Base-by-base conservation (phyloP, 192 early-diverging fungal genomes). In the Haplosporangium gracile region DNA sequence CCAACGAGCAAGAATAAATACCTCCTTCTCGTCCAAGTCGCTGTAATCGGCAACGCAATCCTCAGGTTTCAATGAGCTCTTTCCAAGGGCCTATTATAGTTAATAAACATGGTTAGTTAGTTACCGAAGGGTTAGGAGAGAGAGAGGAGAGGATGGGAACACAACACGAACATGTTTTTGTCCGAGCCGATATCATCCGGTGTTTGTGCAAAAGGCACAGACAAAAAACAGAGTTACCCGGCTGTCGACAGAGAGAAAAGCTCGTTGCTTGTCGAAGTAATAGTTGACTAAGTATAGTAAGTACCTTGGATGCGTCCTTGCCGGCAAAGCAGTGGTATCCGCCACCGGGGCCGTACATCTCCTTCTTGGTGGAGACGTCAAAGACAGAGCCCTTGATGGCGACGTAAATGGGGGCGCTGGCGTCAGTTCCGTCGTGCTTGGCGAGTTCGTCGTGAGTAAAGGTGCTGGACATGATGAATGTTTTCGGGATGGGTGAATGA, bases 381-480 rank as follows among this genome's bases (percentile, higher is more conserved):
- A 93, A 97, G 24, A 97, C 90, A 57, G 88, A 89, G 20, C 96
- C 94, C 85, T 96, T 97, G 74, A 97, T 88, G n/a, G 95, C 96
- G 42, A 97, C 89, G 77, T 96, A 97, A 69, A 97, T 92, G 38
- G 96, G 94, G 69, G 76, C n/a, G 51, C 70, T 63, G 8, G 88
- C 26, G 75, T 95, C 90, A 10, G 85, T 79, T 22, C 95, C 95
- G 80, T 96, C 85, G 88, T 89, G 92, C 77, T 92, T 77, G 15
- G 89, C 80, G 16, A 96, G 92, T 82, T 96, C 93, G 18, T 80
- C 75, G 11, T 89, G 82, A 18, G 89, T 94, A 76, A 94, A 93
- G 11, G 72, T 74, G 45, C 34, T 80, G 76, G 76, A 84, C 88
- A 53, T 89, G 74, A 42, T 77, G 70, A 29, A 34, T 36, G 22